Evolutionary conservation across 768 basidiomycete species (phyloP), one percentile per base, ranked within the genome.

Genomic region (Coprinopsis cinerea): DNA sequence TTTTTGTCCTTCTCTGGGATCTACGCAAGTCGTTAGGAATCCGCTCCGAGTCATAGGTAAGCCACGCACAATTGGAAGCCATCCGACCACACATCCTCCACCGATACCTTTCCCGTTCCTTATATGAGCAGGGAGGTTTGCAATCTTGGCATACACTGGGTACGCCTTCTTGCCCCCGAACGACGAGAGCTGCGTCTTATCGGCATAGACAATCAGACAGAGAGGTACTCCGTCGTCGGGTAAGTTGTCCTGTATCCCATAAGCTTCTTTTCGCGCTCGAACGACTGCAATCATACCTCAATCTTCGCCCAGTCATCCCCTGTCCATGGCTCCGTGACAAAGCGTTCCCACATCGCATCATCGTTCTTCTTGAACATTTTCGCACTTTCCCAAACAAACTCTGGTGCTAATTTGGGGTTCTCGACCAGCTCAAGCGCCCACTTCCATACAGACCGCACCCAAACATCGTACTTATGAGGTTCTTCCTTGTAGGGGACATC

Each of bases 151-250:
- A 40, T 72, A 51, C 1, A 72, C 60, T 1, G 68, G 72, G 53
- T 72, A 67, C 0, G 61, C 70, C 47, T 66, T 71, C 22, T 44
- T 55, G 1, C 58, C 64, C 0, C 68, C 64, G 57, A 70, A 72
- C 2, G 64, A 61, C 0, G 67, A 72, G 0, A 72, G 49, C n/a
- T 65, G 62, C 10, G 64, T 59, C 36, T 71, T 72, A 48, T 73
- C 68, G 2, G 71, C 65, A 59, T 71, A 74, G 0, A 72, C 17
- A 35, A 72, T 66, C 20, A 64, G 58, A 4, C 56, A 46, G 6
- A 69, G 47, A 1, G 62, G 59, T 25, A 63, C 62, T 35, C 53
- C 61, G 48, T 44, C 55, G 4, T 51, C 15, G 23, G 63, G 56
- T 26, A 63, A 25, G 41, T 18, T 51, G 39, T 43, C 15, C 35